Evolutionary conservation across 805 yeast genomes (phyloP), one percentile per base, ranked within the genome.

Genomic region (Wickerhamomyces subpelliculosus): DNA sequence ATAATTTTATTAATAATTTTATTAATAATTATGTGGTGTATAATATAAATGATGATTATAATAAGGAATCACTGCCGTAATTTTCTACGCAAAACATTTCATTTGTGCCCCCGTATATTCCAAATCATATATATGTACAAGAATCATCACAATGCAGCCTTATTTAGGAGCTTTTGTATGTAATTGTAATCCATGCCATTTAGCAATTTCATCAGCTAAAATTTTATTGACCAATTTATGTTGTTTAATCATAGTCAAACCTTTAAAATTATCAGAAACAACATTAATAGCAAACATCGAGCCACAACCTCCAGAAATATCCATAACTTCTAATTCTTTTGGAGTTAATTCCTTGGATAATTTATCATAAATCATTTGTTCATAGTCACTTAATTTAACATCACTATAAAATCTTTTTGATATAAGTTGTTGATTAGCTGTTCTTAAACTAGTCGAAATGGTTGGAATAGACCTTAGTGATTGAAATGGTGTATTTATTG

Each of bases 131-230:
- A 10, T 26, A 26, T 26, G 4, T 27, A 27, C 29, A 27, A 16
- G 29, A 27, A 27, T 8, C 19, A 16, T 7, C 4, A 22, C 43
- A 44, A 33, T 32, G 52, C 14, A 36, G 37, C 16, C 19, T 23
- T 25, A 24, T 34, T 53, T 48, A n/a, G 51, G 62, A 26, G 76
- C 76, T 54, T 73, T 80, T 0, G 97, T 90, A 47, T 73, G 74
- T 44, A 90, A 68, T 59, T 90, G 97, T 37, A 90, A 65, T 0
- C 98, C 98, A 57, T 93, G 98, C 98, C 97, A 93, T 52, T 82
- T 71, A 22, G 78, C 65, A 33, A 93, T 86, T 51, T 93, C 97
- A 30, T 86, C 95, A 43, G 81, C 79, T 49, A 93, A 67, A 3
- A 79, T 67, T 38, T 77, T 75, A 60, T 93, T 90, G 13, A 93